Conservation (phyloP, 495 filamentous ascomycete species). For the Daldinia concentrica region DNA sequence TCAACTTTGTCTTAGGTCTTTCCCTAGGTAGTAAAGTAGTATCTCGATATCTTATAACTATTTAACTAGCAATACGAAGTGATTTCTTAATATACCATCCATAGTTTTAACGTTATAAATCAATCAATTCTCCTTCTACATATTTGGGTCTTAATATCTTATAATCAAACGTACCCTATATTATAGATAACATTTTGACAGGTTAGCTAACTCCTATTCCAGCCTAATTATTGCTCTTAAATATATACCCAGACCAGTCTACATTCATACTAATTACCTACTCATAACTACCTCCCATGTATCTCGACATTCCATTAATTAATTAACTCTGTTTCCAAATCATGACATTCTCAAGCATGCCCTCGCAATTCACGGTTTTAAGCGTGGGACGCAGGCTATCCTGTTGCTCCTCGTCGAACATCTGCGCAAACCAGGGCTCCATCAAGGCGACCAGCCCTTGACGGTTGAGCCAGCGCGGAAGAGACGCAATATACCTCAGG, state of each 20-base stretch:
- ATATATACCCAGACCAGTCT: background rate
- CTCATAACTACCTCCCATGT: background rate
- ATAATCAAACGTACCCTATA: background rate
- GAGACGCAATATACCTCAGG: conserved; percentile 41
- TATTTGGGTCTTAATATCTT: background rate
- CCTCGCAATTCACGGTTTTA: conserved; percentile 53
- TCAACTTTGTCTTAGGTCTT: background rate
- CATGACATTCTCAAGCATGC: conserved; percentile 41
- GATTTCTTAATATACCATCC: background rate
- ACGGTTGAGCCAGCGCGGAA: conserved; percentile 42
- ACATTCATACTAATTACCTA: background rate
- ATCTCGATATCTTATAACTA: too few relatives aligned
- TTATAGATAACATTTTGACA: background rate
- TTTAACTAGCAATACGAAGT: background rate
- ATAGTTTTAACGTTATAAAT: background rate
- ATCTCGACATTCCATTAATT: background rate
- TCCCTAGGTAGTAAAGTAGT: too few relatives aligned
- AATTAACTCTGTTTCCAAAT: conserved; percentile 46
- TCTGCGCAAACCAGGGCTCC: conserved; percentile 45
- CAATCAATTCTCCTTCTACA: background rate
- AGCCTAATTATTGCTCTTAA: background rate
- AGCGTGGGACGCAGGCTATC: conserved; percentile 54
- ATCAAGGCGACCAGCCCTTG: conserved; percentile 34
- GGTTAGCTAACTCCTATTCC: background rate
- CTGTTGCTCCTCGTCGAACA: conserved; percentile 28